Evolutionary conservation across 2,329 filamentous ascomycete species (phyloP), one percentile per base, ranked within the genome.

Genomic region (Zarea fungicola): DNA sequence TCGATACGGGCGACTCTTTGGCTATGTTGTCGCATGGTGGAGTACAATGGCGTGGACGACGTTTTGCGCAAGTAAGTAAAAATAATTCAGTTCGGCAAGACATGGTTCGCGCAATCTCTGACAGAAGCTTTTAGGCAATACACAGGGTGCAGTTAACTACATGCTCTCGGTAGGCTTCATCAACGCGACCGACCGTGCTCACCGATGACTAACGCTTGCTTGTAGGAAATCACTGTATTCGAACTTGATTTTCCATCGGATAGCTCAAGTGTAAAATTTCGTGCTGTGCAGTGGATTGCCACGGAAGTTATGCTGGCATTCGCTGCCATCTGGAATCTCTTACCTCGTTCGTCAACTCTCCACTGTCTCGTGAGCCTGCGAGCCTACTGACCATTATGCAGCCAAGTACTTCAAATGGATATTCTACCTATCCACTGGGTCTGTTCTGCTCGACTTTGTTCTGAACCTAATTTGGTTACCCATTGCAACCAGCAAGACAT

Each of bases 21-120:
- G 78, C 16, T 81, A 80, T 58, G 63, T 80, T n/a, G 78, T 81
- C n/a, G 78, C 78, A 0, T 82, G 78, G 78, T 82, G 78, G 78
- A 78, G 74, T 56, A 80, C 77, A 1, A 81, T 78, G 0, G 78
- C 79, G 1, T 82, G 78, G 78, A 82, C 78, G 2, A 81, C 74
- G 0, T 77, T 77, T 49, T 77, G 74, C 58, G 74, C 74, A 3
- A 77, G 74, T 68, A 59, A 50, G 64, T 45, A 25, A 19, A 18
- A 14, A 13, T 31, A 3, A 22, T 25, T 2, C 6, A 19, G 11
- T 14, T 18, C 21, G 39, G 16, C 16, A n/a, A n/a, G n/a, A n/a
- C n/a, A 41, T 29, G 19, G 19, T 4, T 8, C 7, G 26, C 7
- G 3, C 2, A 22, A 13, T 13, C 16, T 9, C 42, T 44, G 4